A percentile compares a stretch with the other conserved stretches of the same genome.
Conservation (phyloP, 768 basidiomycete genomes). For the Auricularia cornea region DNA sequence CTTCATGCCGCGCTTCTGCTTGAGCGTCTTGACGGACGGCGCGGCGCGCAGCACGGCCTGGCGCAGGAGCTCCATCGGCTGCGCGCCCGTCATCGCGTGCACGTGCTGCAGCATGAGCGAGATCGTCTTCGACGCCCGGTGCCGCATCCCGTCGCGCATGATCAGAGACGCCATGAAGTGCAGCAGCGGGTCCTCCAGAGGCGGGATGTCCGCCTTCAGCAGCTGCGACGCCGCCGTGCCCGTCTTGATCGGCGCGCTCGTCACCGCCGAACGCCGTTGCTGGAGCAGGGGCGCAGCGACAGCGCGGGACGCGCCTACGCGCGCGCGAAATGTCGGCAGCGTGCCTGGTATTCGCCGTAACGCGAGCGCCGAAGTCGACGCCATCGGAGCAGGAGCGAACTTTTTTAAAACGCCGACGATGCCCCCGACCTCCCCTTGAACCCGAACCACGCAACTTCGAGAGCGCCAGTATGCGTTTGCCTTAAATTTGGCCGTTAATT, state of each 20-base stretch:
- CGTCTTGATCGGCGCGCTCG: not conserved
- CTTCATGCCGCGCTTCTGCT: slow-evolving; percentile 57
- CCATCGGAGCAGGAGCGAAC: too few species aligned
- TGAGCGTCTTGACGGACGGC: slow-evolving; percentile 55
- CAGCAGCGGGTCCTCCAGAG: slow-evolving; percentile 67
- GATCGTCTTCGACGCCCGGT: slow-evolving; percentile 47
- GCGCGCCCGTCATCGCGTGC: slow-evolving; percentile 62
- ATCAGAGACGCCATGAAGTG: slow-evolving; percentile 55
- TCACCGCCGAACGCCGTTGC: not conserved
- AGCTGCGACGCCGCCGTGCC: not conserved
- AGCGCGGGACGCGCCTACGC: too few species aligned
- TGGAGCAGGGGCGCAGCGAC: too few species aligned
- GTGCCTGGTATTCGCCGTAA: too few species aligned
- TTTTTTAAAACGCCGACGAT: too few species aligned
- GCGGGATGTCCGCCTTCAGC: slow-evolving; percentile 44
- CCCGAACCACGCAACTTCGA: too few species aligned
- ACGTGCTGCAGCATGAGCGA: slow-evolving; percentile 62
- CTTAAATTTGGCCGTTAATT: too few species aligned
- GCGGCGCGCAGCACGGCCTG: slow-evolving; percentile 59
- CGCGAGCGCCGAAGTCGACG: too few species aligned
- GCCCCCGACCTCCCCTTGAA: too few species aligned
- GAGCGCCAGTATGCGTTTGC: too few species aligned
- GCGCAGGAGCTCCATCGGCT: slow-evolving; percentile 73
- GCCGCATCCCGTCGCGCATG: slow-evolving; percentile 56
- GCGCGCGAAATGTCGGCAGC: too few species aligned